Evolutionary conservation across 73 alveolate species (phyloP).

Genomic region (Paramecium tetraurelia): DNA sequence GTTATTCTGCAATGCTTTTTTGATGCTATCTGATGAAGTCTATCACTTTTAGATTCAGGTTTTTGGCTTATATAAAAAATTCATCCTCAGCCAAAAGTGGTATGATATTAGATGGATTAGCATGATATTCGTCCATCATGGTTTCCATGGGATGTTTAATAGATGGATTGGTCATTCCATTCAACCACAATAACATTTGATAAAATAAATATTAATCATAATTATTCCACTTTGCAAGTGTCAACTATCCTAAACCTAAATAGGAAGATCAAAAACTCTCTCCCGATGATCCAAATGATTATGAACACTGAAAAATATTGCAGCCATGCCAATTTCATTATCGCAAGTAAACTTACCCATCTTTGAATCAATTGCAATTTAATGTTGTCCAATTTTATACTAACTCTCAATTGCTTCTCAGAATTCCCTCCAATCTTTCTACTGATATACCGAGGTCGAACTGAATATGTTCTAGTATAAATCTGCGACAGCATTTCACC

Average conservation of each 20-base stretch:
- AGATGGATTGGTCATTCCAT: conserved; percentile 47
- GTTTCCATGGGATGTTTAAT: neutral
- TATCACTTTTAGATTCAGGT: neutral
- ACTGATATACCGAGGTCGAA: neutral
- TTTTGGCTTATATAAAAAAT: conserved; percentile 23
- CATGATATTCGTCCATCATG: conserved; percentile 18
- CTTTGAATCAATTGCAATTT: neutral
- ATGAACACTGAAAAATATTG: neutral
- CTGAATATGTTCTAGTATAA: neutral
- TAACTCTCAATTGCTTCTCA: neutral
- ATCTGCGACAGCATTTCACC: neutral
- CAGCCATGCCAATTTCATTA: conserved; percentile 26
- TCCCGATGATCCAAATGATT: neutral
- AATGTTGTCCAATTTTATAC: neutral
- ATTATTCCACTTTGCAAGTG: neutral
- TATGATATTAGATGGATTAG: neutral
- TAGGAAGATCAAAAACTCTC: neutral
- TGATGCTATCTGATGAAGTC: neutral
- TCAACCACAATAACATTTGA: conserved; percentile 30
- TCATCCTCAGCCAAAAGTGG: conserved; percentile 28
- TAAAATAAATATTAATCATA: neutral
- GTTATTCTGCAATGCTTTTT: neutral
- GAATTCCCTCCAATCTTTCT: neutral
- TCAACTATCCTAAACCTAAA: neutral
- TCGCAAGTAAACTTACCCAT: neutral